phyloP scores from a whole-genome alignment of 2,329 filamentous ascomycete genomes.

The Seiridium cupressi region DNA sequence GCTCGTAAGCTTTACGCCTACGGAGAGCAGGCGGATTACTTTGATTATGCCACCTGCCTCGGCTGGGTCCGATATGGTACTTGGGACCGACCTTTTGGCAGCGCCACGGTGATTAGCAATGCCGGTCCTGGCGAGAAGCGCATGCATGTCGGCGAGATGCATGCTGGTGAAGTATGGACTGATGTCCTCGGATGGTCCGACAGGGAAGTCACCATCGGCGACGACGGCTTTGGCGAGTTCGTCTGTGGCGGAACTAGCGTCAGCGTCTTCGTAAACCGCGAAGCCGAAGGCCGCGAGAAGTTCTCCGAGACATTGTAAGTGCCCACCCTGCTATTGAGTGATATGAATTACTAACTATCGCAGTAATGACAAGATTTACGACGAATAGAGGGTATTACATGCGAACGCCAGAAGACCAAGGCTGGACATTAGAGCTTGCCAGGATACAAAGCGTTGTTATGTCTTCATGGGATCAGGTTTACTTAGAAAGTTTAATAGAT shows the following conservation, averaged over 20 bases:
- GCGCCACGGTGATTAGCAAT: conserved; percentile 58
- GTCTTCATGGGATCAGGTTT: not conserved
- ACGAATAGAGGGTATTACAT: not conserved
- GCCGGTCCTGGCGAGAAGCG: conserved; percentile 47
- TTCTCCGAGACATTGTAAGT: conserved; percentile 19
- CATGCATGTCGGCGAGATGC: conserved; percentile 62
- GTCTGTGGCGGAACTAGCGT: conserved; percentile 34
- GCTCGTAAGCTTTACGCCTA: conserved; percentile 67
- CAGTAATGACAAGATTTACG: conserved; percentile 10
- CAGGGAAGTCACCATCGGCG: conserved; percentile 56
- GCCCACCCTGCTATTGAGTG: not conserved
- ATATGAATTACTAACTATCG: not conserved
- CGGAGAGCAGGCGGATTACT: conserved; percentile 64
- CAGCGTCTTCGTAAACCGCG: conserved; percentile 17
- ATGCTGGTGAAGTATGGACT: conserved; percentile 62
- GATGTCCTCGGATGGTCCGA: conserved; percentile 59
- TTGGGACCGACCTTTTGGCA: conserved; percentile 43
- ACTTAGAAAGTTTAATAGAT: too few relatives aligned
- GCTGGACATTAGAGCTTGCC: too few relatives aligned
- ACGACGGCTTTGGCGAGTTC: conserved; percentile 60
- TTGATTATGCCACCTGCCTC: conserved; percentile 58
- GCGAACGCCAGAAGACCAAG: not conserved
- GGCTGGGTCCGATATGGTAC: conserved; percentile 56
- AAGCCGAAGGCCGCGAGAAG: conserved; percentile 15
- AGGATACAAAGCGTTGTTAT: not conserved